Base-by-base conservation (phyloP, 2,329 filamentous ascomycete species). In the Elsinoe necatrix region DNA sequence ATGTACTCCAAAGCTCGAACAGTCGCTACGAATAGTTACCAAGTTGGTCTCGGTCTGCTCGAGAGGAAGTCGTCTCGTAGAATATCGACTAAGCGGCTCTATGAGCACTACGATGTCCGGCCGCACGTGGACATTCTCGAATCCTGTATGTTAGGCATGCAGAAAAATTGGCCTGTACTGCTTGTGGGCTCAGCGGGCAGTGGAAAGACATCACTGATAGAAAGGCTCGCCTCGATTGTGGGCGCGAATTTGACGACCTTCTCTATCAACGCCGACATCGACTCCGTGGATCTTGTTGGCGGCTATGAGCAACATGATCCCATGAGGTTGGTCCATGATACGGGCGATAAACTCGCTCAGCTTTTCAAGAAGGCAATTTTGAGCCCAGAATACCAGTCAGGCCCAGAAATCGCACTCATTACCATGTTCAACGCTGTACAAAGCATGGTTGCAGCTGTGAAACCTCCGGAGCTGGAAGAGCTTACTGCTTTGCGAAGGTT, bases 201-300 rank as follows among this genome's bases (percentile, higher is more conserved):
- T 61, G 93, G 93, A 25, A 98, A 98, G 71, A 92, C 89, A 1
- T 80, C 82, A 4, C 77, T 95, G 4, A 74, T 98, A 12, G 80
- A 85, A 59, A 85, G 92, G 61, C 77, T 95, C 25, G 91, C 93
- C n/a, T 84, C 86, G 11, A 73, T 86, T 21, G 82, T 82, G 41
- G 93, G 93, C 21, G 86, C 86, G 56, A 77, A 83, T 1, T 75
- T 97, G 2, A 80, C 91, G 29, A 86, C 89, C 14, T 88, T 97
- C 64, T 84, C 91, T 0, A 83, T 98, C 72, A 98, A 95, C 67
- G 86, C 91, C 5, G 95, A 98, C 64, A 87, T 95, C 43, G 93
- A 98, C 69, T 91, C 92, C 0, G 95, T 95, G 84, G 93, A 98
- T 71, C 81, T 98, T 57, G 89, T 98, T 57, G 93, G 93, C 65